Base-by-base conservation (phyloP, 2,329 filamentous ascomycete species). In the Venturia nashicola region DNA sequence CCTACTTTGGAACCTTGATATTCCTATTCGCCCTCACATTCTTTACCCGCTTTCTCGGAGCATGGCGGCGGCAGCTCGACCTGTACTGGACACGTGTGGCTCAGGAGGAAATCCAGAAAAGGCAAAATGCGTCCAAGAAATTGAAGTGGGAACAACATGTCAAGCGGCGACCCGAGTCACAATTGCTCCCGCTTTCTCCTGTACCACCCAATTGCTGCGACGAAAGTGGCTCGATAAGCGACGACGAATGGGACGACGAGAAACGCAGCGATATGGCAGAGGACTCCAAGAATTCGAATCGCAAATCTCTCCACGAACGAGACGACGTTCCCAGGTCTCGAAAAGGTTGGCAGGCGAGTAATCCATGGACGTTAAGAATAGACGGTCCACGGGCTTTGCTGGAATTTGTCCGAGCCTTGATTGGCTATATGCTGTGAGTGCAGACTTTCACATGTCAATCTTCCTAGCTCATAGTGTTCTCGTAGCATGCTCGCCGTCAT, bases 401-500 rank as follows among this genome's bases (percentile, higher is more conserved):
- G 61, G 88, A 89, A 70, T 87, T 86, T 0, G 75, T 88, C 32
- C 85, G 90, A 71, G 84, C 83, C n/a, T 90, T 85, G 7, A 83
- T 95, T 55, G 88, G 87, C 14, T 96, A 95, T 76, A 77, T 96
- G 36, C 84, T 96, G 91, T 96, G 77, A 82, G 90, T 85, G 48
- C 44, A 18, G 43, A 48, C 23, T 18, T 20, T 7, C 2, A 39
- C 20, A 16, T 9, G 2, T 7, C 32, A 39, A 39, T 61, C 34
- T 27, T 11, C 65, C 34, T 36, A 61, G 48, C 39, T n/a, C 61
- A 63, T 40, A 9, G 9, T 3, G 46, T 5, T 40, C 4, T 48
- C 8, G 32, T 69, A 96, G 91, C 65, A 96, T 96, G 91, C 78
- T 96, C 76, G 89, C 89, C 16, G 88, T 95, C 72, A 96, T 94